Evolutionary conservation across 495 filamentous ascomycete species (phyloP).

Genomic region (Penicillium chermesinum): DNA sequence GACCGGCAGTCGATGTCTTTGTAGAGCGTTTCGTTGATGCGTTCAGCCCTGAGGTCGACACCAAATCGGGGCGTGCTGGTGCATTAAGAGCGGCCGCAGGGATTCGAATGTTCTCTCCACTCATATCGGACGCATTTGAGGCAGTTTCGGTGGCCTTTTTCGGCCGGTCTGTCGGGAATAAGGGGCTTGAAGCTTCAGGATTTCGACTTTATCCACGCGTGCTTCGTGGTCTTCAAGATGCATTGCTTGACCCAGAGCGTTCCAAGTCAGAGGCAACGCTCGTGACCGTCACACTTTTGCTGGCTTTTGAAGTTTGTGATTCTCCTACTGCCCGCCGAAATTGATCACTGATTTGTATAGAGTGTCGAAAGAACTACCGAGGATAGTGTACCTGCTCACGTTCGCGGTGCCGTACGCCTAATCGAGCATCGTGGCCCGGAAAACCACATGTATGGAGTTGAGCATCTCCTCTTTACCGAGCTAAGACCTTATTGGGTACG

Average conservation of each 20-base stretch:
- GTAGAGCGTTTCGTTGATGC: conserved; percentile 44
- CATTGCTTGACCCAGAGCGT: conserved; percentile 35
- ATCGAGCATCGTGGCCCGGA: conserved; percentile 44
- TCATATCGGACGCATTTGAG: conserved; percentile 39
- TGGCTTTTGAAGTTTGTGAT: conserved; percentile 38
- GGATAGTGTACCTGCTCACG: conserved; percentile 33
- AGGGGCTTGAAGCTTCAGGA: conserved; percentile 34
- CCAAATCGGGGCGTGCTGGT: conserved; percentile 36
- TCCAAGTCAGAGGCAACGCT: conserved; percentile 42
- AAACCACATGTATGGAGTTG: conserved; percentile 42
- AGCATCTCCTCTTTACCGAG: conserved; percentile 41
- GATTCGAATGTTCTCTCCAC: conserved; percentile 42
- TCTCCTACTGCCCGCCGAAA: background rate
- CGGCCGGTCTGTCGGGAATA: conserved; percentile 35
- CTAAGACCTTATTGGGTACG: conserved; percentile 44
- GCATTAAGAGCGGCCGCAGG: conserved; percentile 37
- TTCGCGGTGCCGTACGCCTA: conserved; percentile 38
- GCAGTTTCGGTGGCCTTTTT: conserved; percentile 42
- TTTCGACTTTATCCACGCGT: conserved; percentile 38
- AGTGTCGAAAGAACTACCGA: conserved; percentile 41
- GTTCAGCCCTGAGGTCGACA: conserved; percentile 39
- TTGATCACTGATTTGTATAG: conserved; percentile 18
- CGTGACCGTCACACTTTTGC: conserved; percentile 39
- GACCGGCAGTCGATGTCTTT: conserved; percentile 34
- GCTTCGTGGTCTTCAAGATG: conserved; percentile 35